A percentile compares a stretch with the other conserved stretches of the same genome.
phyloP scores from a whole-genome alignment of 768 basidiomycete genomes.

The Kwoniella shandongensis region DNA sequence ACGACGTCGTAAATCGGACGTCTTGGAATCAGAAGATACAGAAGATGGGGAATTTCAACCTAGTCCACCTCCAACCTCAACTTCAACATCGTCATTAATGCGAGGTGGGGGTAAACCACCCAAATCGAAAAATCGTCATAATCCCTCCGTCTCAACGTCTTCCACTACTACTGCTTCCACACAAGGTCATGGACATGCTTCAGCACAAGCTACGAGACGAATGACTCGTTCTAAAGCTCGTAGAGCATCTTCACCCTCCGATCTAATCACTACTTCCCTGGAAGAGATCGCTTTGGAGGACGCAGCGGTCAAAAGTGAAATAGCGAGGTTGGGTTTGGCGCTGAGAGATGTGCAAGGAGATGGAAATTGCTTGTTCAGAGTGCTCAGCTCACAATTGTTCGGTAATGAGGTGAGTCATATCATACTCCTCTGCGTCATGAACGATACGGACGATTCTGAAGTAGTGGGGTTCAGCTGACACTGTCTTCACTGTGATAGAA shows the following conservation, averaged over 20 bases:
- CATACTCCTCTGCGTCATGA: neutral
- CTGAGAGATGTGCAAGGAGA: slow-evolving; percentile 44
- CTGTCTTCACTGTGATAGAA: slow-evolving; percentile 17
- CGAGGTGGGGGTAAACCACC: slow-evolving; percentile 16
- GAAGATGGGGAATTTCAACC: slow-evolving; percentile 8
- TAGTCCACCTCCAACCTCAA: slow-evolving; percentile 3
- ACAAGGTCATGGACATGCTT: no score
- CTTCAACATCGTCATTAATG: neutral
- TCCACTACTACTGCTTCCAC: neutral
- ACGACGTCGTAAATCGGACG: slow-evolving; percentile 5
- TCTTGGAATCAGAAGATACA: neutral
- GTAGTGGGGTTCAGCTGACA: neutral
- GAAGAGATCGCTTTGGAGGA: slow-evolving; percentile 21
- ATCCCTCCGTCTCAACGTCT: neutral
- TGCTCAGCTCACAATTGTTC: slow-evolving; percentile 40
- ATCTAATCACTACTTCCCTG: slow-evolving; percentile 12
- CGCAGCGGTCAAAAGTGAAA: slow-evolving; percentile 19
- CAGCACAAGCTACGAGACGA: neutral
- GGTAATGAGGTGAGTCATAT: slow-evolving; percentile 26
- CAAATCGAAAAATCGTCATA: neutral
- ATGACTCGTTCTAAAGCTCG: slow-evolving; percentile 14
- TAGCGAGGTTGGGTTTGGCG: slow-evolving; percentile 26
- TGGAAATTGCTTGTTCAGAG: slow-evolving; percentile 45
- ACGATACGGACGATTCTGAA: neutral
- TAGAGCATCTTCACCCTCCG: slow-evolving; percentile 17